Base-by-base conservation (phyloP, 208 protist species). In the Dictyostelium gargantuum region DNA sequence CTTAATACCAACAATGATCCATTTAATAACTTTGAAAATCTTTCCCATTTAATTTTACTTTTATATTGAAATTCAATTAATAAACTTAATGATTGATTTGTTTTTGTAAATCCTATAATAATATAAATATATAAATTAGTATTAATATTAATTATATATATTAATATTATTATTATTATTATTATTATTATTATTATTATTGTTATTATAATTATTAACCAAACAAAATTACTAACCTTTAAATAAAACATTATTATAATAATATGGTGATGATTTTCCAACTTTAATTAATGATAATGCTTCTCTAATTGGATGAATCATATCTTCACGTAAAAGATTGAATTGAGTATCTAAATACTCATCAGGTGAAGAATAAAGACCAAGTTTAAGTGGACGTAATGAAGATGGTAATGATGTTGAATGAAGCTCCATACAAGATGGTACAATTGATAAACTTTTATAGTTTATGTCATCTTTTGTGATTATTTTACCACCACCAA, bases 321-420 rank as follows among this genome's bases (percentile, higher is more conserved):
- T 85, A 75, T 95, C 94, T 38, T 95, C 93, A 29, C 94, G 63
- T 2, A 95, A 38, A 1, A 95, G 38, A 29, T 72, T 54, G 19
- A 94, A 95, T 58, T 94, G 94, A 21, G 77, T 86, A 56, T 91
- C 54, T 1, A 95, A 23, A 50, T 95, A 95, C 26, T 93, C 80
- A 32, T 80, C 73, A 8, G 77, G 29, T 54, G 10, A 44, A 0
- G 46, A 46, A 56, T 94, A 95, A 0, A 13, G 40, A 15, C 93
- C 93, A 35, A 70, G 11, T 79, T 66, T 89, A 1, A 89, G 19
- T 26, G 42, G 19, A n/a, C 48, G 44, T 8, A 94, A 29, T 13
- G 3, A 6, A 17, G 11, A 6, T n/a, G 32, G 44, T 17, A 75
- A n/a, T 9, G 0, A 29, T 21, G 63, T 79, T 13, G 68, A 40